phyloP scores from a whole-genome alignment of 75 land plant species.

The Pseudotsuga menziesii region DNA sequence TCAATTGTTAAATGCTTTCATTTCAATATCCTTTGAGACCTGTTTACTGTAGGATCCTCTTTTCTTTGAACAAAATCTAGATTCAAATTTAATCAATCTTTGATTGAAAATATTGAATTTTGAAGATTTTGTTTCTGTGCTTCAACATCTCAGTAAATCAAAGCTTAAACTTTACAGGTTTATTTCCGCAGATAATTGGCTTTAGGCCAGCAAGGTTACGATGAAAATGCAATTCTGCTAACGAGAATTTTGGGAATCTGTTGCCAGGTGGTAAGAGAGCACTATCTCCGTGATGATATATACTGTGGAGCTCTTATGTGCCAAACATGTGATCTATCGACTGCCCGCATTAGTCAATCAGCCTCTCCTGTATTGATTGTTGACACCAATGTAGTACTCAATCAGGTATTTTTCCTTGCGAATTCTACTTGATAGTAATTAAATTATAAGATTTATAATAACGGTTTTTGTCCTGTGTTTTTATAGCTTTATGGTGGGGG shows the following conservation, averaged over 20 bases:
- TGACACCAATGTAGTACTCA: slow-evolving; percentile 90
- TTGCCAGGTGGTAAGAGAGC: slow-evolving; percentile 76
- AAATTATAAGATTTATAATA: neutral
- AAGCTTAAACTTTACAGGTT: no score
- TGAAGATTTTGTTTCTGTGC: no score
- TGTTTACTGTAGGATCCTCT: no score
- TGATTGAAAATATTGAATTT: no score
- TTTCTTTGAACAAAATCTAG: no score
- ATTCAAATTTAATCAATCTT: no score
- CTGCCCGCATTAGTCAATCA: slow-evolving; percentile 43
- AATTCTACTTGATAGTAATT: neutral
- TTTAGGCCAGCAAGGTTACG: no score
- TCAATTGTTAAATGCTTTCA: no score
- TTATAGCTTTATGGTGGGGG: neutral
- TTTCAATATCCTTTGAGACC: no score
- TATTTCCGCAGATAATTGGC: no score
- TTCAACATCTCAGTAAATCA: no score
- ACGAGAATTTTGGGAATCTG: neutral
- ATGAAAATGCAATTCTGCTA: no score
- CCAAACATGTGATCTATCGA: slow-evolving; percentile 46
- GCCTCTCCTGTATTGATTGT: slow-evolving; percentile 57
- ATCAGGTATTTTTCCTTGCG: slow-evolving; percentile 56
- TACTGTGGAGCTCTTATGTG: slow-evolving; percentile 73
- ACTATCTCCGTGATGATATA: slow-evolving; percentile 88
- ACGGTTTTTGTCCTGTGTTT: neutral